Conservation (phyloP, 1,284 basidiomycete species). For the Cutaneotrichosporon mucoides region DNA sequence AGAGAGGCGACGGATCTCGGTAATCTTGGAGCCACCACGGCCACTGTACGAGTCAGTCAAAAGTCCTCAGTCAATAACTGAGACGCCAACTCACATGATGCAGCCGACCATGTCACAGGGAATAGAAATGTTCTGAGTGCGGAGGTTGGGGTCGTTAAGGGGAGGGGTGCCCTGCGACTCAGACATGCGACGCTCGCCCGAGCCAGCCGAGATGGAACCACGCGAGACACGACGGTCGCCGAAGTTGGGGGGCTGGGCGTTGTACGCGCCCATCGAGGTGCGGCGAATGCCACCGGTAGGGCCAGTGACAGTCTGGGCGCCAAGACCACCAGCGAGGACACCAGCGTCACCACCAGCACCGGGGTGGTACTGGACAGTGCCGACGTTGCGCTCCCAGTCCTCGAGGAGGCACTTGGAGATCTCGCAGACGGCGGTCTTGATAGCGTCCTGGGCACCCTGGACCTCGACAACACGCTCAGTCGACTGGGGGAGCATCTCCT, state of each 20-base stretch:
- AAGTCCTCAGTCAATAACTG: no score
- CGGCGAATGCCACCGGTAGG: conserved; percentile 50
- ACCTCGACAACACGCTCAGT: conserved; percentile 98
- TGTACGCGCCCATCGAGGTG: conserved; percentile 37
- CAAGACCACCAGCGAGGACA: conserved; percentile 53
- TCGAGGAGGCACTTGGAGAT: conserved; percentile 93
- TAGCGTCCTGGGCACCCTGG: conserved; percentile 84
- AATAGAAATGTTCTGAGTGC: conserved; percentile 98
- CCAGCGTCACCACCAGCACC: conserved; percentile 70
- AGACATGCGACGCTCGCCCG: conserved; percentile 38
- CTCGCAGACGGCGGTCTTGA: conserved; percentile 86
- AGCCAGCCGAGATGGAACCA: conserved; percentile 28
- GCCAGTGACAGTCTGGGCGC: conserved; percentile 48
- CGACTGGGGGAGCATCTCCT: conserved; percentile 98
- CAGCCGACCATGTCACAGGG: conserved; percentile 98
- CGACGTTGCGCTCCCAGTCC: conserved; percentile 90
- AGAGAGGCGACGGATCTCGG: conserved; percentile 93
- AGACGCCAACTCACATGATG: conserved; percentile 59
- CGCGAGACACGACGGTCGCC: conserved; percentile 23
- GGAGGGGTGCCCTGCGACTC: conserved; percentile 56
- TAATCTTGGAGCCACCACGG: conserved; percentile 95
- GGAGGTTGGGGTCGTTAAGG: conserved; percentile 64
- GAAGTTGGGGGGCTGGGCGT: conserved; percentile 19
- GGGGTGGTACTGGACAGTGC: conserved; percentile 94
- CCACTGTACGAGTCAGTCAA: conserved; percentile 53